Evolutionary conservation across 2,329 filamentous ascomycete species (phyloP), one percentile per base, ranked within the genome.

Genomic region (Raffaelea arxii): DNA sequence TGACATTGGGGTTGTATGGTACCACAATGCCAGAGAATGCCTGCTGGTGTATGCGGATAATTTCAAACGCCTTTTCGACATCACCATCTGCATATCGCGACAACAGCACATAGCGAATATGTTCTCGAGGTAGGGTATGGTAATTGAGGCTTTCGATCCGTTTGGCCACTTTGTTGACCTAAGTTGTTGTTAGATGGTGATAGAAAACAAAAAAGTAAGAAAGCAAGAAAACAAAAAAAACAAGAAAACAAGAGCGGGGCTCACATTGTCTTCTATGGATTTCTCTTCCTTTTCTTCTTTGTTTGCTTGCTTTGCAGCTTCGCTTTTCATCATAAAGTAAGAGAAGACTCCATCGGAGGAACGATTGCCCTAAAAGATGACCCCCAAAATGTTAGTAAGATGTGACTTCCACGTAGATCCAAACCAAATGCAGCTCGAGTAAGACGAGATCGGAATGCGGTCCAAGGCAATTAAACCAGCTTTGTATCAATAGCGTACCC

Each of bases 1-100:
- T 75, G 7, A 84, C 73, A 45, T 74, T 73, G 9, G 87, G 79
- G 46, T 87, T 75, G 65, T 87, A 94, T 16, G 80, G 77, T 51
- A 80, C 73, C 53, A 97, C 76, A 36, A 86, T 78, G 16, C 91
- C 90, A 25, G 87, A 78, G 35, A 87, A 81, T 0, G 91, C 86
- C 55, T 90, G 82, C 57, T 91, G 82, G 53, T 94, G 79, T 22
- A 96, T 70, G 37, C 84, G 66, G 42, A 96, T 72, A 50, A 96
- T 71, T 44, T 88, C 80, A 55, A 86, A 79, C 3, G 90, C 84
- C 57, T 80, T 83, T 43, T 87, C 80, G 19, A 78, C 65, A 59
- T 94, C 80, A 43, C 84, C 81, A 23, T 78, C 72, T 25, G 82
- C 78, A 58, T 81, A 82, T 35, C 74, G 71, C 16, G 78, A 79